These are phyloP conservation scores for Pyrenula massariospora DNA, from an alignment of 495 filamentous ascomycete species.

Conservation along the genomic window DNA sequence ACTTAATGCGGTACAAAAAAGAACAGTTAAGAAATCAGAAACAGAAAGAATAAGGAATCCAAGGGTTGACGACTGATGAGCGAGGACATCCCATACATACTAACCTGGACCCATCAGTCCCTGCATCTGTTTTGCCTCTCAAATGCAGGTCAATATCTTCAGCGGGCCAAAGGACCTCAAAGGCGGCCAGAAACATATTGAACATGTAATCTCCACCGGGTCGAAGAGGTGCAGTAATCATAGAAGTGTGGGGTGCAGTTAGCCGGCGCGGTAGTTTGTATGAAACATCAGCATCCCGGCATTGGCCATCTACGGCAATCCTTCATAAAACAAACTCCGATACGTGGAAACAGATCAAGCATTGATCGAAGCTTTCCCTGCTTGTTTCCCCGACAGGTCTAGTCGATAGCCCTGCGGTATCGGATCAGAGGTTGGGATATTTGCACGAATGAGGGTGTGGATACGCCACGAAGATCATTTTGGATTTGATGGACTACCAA, in stretches of 20 bases:
- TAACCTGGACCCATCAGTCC: neutral
- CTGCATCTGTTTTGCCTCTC: neutral
- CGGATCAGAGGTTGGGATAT: neutral
- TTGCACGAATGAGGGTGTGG: neutral
- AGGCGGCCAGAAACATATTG: neutral
- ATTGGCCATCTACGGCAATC: neutral
- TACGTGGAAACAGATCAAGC: neutral
- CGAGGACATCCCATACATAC: neutral
- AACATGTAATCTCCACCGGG: neutral
- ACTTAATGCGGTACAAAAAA: no score
- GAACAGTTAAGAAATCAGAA: neutral
- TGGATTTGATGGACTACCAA: no score
- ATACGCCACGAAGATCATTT: no score
- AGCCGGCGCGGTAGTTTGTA: neutral
- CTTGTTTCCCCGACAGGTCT: neutral
- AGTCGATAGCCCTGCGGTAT: neutral
- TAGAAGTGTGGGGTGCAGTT: neutral
- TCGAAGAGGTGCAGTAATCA: neutral
- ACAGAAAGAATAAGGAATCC: neutral
- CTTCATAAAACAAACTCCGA: neutral
- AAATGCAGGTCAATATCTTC: neutral
- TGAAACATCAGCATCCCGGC: neutral
- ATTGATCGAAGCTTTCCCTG: neutral
- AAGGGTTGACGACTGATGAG: neutral
- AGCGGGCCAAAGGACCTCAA: neutral